Base-by-base conservation (phyloP, 305 asterid genomes). In the Fraxinus albicans region DNA sequence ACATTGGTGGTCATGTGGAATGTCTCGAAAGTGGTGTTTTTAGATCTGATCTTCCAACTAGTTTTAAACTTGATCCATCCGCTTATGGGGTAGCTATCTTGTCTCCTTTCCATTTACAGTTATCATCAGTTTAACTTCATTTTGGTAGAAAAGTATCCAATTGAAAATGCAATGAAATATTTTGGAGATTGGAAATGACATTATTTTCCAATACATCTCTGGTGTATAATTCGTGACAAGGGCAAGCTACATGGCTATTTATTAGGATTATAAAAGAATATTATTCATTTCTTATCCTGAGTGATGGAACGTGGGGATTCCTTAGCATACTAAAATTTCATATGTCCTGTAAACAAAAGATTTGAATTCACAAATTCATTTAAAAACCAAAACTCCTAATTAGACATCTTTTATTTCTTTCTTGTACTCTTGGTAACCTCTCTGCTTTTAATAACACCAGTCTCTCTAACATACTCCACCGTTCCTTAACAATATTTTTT, bases 1-100 rank as follows among this genome's bases (percentile, higher is more conserved):
- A 96, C 86, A 96, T 96, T 67, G 99, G 99, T 69, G 99, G 99
- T 58, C 99, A 96, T 83, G 99, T 96, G 84, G 99, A 96, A 89
- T 96, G 99, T 87, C 93, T 96, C 78, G 99, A 96, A 92, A 95
- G 97, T 91, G 99, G 99, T 73, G 98, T 96, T 89, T 96, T 96
- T 90, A 93, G 99, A 90, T 96, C 99, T 82, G 99, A 96, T 87
- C 90, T 96, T 84, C 98, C 99, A 7, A 91, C 96, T 78, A 92
- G 93, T 91, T 96, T 96, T 88, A 96, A 94, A 89, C 97, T 96
- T 31, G 98, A 96, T 86, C 97, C 98, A n/a, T 88, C 92, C 80
- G 99, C 97, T 70, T 96, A 70, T 88, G 94, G 94, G 94, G 99
- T 93, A 19, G 67, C 74, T 80, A 76, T 83, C 76, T 84, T 25